Base-by-base conservation (phyloP, 1,284 basidiomycete species). In the Rhodotorula sp. region DNA sequence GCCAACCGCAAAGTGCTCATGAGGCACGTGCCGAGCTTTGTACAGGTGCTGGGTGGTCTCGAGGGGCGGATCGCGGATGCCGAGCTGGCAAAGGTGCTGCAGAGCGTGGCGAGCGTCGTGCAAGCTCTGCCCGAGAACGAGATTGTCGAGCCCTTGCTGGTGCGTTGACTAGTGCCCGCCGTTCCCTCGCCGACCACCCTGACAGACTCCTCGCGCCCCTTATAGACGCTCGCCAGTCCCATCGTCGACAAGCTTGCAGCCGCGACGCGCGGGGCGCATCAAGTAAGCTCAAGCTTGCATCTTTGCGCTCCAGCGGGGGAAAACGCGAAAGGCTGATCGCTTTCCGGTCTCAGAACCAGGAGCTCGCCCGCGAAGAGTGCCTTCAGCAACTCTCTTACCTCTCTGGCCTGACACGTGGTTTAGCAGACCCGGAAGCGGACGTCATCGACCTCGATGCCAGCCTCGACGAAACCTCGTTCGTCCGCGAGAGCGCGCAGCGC, bases 31-130 rank as follows among this genome's bases (percentile, higher is more conserved):
- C 69, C 64, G 26, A 74, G 75, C 43, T 78, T 80, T n/a, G 79
- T 78, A 18, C 68, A 74, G 34, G 71, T 80, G 3, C 68, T 80
- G 16, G 68, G 71, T 1, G 71, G 72, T 4, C 68, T 79, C 18
- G 78, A 79, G 61, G 75, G 76, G 3, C 66, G 58, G 31, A 73
- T 80, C 58, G 75, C 77, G 20, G 78, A 79, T n/a, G 14, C 60
- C 34, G 78, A 80, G 56, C 76, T 78, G n/a, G 71, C 71, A 15
- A 78, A 77, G 64, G 79, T 80, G 15, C 61, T 80, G 15, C 78
- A 79, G 46, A 72, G 76, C 26, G 79, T 79, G 1, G 75, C 76
- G 12, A 78, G 76, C 29, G 79, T 80, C 26, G 69, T 80, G 20
- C 79, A 80, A 58, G 79, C 79, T 5, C 57, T 79, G 21, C 73